phyloP scores from a whole-genome alignment of 2,329 filamentous ascomycete genomes.

The Pseudogymnoascus verrucosus region DNA sequence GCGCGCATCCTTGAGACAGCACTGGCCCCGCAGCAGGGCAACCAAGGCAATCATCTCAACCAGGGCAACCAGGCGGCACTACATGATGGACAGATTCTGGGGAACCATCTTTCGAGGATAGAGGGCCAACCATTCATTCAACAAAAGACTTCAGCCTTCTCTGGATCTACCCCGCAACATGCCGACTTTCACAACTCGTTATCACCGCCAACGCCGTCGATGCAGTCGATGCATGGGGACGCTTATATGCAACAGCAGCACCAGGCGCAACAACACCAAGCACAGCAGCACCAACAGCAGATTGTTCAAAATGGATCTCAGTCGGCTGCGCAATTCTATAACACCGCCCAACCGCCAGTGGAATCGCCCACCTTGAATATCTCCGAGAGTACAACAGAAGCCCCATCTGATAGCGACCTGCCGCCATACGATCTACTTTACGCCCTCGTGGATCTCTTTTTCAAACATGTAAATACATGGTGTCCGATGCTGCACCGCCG shows the following conservation, averaged over 20 bases:
- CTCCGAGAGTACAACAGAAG: constrained; percentile 39
- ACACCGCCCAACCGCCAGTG: constrained; percentile 33
- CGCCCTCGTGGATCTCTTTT: constrained; percentile 66
- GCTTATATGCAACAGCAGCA: constrained; percentile 38
- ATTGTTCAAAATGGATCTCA: constrained; percentile 11
- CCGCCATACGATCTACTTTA: constrained; percentile 70
- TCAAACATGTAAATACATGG: constrained; percentile 74
- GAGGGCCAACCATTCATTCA: constrained; percentile 55
- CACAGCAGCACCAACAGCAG: constrained; percentile 11
- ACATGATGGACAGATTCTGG: constrained; percentile 38
- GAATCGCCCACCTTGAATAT: constrained; percentile 52
- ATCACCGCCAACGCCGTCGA: constrained; percentile 37
- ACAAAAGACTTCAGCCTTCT: constrained; percentile 48
- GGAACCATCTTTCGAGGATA: constrained; percentile 42
- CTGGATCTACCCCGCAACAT: constrained; percentile 31
- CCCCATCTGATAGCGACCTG: constrained; percentile 54
- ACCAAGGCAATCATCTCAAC: constrained; percentile 19
- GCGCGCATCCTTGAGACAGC: constrained; percentile 57
- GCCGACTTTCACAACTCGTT: constrained; percentile 41
- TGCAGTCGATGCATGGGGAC: constrained; percentile 37
- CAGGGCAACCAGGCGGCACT: constrained; percentile 51
- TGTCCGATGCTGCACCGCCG: constrained; percentile 85
- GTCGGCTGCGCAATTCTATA: constrained; percentile 29
- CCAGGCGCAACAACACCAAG: constrained; percentile 31
- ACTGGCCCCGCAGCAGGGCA: constrained; percentile 42